Percentiles rank a stretch among this genome's conserved stretches.
Conservation (phyloP, 2,329 filamentous ascomycete species). For the Purpureocillium takamizusanense region DNA sequence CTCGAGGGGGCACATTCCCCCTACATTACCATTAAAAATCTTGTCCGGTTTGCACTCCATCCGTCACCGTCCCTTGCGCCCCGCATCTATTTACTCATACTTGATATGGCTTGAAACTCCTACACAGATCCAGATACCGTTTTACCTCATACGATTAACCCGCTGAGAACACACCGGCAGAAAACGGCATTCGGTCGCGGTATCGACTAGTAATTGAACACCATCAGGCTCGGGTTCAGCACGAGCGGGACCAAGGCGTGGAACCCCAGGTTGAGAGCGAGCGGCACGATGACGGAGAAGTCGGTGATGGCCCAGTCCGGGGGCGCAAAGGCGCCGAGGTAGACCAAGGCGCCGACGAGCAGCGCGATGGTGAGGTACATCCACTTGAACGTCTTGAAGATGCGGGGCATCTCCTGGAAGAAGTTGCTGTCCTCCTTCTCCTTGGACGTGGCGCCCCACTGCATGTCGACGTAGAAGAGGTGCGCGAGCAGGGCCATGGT, state of each 20-base stretch:
- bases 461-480: slow-evolving; percentile 32
- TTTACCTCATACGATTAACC: too few relatives aligned
- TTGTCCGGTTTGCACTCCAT: too few relatives aligned
- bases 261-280: slow-evolving; percentile 29
- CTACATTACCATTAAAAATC: too few relatives aligned
- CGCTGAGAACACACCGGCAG: too few relatives aligned
- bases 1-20: too few relatives aligned
- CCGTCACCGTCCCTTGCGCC: too few relatives aligned
- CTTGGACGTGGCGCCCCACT: slow-evolving; percentile 49
- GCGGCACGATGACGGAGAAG: slow-evolving; percentile 48
- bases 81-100: too few relatives aligned
- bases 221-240: slow-evolving; percentile 55
- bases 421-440: slow-evolving; percentile 48
- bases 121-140: too few relatives aligned
- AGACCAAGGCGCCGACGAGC: slow-evolving; percentile 38
- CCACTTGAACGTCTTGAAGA: slow-evolving; percentile 46
- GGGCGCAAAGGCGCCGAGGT: slow-evolving; percentile 35
- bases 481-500: slow-evolving; percentile 31
- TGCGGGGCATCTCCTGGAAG: slow-evolving; percentile 44
- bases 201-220: slow-evolving; percentile 15
- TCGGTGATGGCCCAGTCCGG: slow-evolving; percentile 52
- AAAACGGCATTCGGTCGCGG: background rate
- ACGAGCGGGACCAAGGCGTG: slow-evolving; percentile 46
- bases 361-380: slow-evolving; percentile 36
- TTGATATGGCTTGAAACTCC: too few relatives aligned